These are phyloP conservation scores for Neofusicoccum sp. DNA, from an alignment of 2,329 filamentous ascomycete genomes.

Conservation along the genomic window DNA sequence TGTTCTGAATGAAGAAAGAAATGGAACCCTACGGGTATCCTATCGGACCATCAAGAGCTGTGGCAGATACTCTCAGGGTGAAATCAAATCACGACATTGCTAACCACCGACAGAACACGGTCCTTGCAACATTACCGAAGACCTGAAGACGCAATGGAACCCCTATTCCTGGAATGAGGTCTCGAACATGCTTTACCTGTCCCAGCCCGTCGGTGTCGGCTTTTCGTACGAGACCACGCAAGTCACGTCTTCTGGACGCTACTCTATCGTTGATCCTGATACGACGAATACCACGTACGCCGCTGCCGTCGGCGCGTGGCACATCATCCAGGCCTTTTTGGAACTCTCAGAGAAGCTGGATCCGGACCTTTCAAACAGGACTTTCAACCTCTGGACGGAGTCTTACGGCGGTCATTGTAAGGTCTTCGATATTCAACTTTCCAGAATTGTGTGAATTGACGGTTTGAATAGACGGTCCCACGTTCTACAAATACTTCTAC, in stretches of 20 bases:
- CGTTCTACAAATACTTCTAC: conserved; percentile 60
- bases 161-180: conserved; percentile 44
- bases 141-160: conserved; percentile 39
- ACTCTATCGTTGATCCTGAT: neutral
- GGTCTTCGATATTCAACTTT: neutral
- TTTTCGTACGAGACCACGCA: conserved; percentile 41
- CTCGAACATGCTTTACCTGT: conserved; percentile 43
- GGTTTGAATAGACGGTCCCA: conserved; percentile 31
- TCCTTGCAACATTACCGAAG: conserved; percentile 49
- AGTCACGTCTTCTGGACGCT: neutral
- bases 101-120: conserved; percentile 38
- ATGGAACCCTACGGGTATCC: no score
- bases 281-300: conserved; percentile 35
- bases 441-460: neutral
- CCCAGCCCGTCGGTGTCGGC: conserved; percentile 43
- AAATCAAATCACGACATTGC: neutral
- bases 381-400: conserved; percentile 58
- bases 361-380: conserved; percentile 43
- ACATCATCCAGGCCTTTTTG: conserved; percentile 40
- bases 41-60: no score
- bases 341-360: conserved; percentile 47
- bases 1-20: no score
- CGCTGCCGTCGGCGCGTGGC: conserved; percentile 40
- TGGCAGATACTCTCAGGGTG: neutral
- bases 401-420: conserved; percentile 50